Conservation (phyloP, 73 alveolate species). For the Paramecium primaurelia region DNA sequence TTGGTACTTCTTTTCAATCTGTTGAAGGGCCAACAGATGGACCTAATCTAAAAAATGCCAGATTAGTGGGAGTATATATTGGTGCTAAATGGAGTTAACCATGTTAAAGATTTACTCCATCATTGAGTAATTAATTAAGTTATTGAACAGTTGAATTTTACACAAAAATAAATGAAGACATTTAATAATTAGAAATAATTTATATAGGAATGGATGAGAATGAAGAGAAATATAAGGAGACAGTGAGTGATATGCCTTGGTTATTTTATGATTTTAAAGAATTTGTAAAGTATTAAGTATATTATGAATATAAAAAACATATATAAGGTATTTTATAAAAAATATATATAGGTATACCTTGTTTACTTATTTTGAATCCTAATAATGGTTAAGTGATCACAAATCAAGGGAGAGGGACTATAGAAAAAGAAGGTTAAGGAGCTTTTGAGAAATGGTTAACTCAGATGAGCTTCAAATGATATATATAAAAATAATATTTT, state of each 20-base stretch:
- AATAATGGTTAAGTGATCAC: neutral
- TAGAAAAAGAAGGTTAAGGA: neutral
- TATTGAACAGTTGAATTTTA: conserved; percentile 11
- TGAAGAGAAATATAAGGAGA: conserved; percentile 32
- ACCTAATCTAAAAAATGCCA: conserved; percentile 49
- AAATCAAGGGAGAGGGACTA: neutral
- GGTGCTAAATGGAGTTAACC: conserved; percentile 58
- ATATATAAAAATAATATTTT: neutral
- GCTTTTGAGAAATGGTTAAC: conserved; percentile 11
- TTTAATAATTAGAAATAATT: conserved; percentile 35
- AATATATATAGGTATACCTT: neutral
- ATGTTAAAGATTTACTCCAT: conserved; percentile 43
- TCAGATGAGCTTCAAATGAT: conserved; percentile 25
- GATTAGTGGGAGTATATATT: conserved; percentile 29
- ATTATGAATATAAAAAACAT: conserved; percentile 43
- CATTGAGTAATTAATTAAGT: neutral
- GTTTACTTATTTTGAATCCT: neutral
- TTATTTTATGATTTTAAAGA: conserved; percentile 55
- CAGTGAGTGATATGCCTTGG: conserved; percentile 53
- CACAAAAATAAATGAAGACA: conserved; percentile 46
- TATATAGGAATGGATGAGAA: conserved; percentile 54
- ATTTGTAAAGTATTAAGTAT: conserved; percentile 9
- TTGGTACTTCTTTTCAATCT: conserved; percentile 37
- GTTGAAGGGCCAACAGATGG: conserved; percentile 62
- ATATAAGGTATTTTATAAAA: neutral